These are phyloP conservation scores for Candida tunisiensis DNA, from an alignment of 1,139 yeast species.

Conservation along the genomic window DNA sequence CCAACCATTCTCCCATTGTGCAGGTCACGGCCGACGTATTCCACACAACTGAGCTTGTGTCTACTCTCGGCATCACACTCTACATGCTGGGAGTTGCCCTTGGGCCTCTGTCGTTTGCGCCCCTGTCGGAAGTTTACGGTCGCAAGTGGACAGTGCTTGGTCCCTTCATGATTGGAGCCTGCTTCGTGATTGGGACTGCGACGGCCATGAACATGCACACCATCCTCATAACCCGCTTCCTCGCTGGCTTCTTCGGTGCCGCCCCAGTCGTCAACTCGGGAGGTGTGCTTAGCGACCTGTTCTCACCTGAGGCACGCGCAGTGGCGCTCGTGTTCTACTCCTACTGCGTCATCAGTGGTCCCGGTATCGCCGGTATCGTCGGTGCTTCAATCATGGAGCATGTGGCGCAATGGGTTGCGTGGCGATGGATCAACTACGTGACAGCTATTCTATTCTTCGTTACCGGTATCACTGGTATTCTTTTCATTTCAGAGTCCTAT, in stretches of 20 bases:
- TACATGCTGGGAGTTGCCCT: conserved; percentile 61
- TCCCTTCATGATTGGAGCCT: conserved; percentile 39
- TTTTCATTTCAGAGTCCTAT: conserved; percentile 56
- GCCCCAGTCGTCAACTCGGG: conserved; percentile 65
- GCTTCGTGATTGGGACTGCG: conserved; percentile 13
- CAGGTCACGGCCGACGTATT: conserved; percentile 4
- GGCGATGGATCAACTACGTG: conserved; percentile 48
- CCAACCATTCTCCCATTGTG: conserved; percentile 11
- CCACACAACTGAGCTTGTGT: conserved; percentile 37
- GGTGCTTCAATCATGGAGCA: no score
- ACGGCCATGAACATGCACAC: conserved; percentile 33
- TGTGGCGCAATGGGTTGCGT: conserved; percentile 46
- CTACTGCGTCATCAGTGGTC: conserved; percentile 56
- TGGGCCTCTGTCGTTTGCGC: conserved; percentile 69
- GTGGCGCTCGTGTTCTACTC: conserved; percentile 56
- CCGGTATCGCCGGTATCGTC: conserved; percentile 53
- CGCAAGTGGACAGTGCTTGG: conserved; percentile 50
- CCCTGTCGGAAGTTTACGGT: conserved; percentile 65
- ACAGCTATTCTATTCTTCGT: conserved; percentile 47
- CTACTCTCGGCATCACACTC: conserved; percentile 44
- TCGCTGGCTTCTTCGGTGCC: conserved; percentile 58
- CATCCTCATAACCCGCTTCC: conserved; percentile 46
- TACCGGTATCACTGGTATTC: conserved; percentile 28
- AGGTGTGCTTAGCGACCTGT: conserved; percentile 62
- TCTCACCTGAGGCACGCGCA: conserved; percentile 45